A percentile compares a stretch with the other conserved stretches of the same genome.
Evolutionary conservation across 495 filamentous ascomycete species (phyloP).

Genomic region (Penicillium taxi): DNA sequence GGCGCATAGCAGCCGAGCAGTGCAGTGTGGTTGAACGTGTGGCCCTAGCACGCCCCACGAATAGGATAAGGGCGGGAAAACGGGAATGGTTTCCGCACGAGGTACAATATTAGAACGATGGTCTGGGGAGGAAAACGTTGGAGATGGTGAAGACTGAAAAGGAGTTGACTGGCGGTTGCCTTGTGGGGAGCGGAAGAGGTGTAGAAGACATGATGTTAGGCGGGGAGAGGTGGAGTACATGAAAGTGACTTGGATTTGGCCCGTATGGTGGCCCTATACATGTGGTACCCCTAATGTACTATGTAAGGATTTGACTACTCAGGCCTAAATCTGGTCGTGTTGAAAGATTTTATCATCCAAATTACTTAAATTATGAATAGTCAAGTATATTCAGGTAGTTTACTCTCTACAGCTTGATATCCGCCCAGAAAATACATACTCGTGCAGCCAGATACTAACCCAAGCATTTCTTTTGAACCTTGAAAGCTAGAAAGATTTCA

Average conservation of each 20-base stretch:
- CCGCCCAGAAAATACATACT: too few relatives aligned
- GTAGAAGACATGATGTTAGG: conserved; percentile 10
- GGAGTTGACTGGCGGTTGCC: conserved; percentile 26
- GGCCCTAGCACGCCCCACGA: too few relatives aligned
- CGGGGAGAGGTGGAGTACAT: conserved; percentile 14
- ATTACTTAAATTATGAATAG: background rate
- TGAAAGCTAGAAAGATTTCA: too few relatives aligned
- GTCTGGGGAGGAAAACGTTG: background rate
- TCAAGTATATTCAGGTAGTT: too few relatives aligned
- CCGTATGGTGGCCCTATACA: conserved; percentile 13
- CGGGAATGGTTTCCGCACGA: background rate
- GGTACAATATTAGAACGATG: background rate
- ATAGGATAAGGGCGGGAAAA: conserved; percentile 4
- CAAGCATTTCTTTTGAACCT: too few relatives aligned
- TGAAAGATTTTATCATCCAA: background rate
- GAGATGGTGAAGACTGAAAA: conserved; percentile 7
- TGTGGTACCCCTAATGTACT: conserved; percentile 19
- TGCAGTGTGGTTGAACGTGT: conserved; percentile 1
- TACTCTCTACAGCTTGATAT: too few relatives aligned
- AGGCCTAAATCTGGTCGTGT: background rate
- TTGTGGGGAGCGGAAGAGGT: conserved; percentile 12
- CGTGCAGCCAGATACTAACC: too few relatives aligned
- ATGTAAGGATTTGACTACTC: conserved; percentile 3
- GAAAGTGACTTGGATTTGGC: conserved; percentile 11
- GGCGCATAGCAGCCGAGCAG: conserved; percentile 30